Base-by-base conservation (phyloP, 768 basidiomycete genomes). In the Dioszegia aurantiaca region DNA sequence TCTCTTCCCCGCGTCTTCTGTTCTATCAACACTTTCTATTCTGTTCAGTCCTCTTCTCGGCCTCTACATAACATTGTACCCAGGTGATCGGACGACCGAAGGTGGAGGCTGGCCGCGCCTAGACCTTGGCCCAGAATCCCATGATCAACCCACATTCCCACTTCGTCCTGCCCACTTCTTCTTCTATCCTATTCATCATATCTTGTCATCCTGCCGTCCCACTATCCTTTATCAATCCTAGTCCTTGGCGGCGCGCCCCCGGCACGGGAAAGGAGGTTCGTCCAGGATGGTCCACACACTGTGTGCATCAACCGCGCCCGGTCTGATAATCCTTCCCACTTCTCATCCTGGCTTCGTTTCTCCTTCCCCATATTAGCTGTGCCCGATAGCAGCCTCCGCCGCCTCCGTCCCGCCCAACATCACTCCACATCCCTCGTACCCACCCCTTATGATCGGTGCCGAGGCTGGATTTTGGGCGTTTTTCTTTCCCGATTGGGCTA, bases 401-500 rank as follows among this genome's bases (percentile, higher is more conserved):
- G 36, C 40, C 14, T 42, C 40, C 46, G 16, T 9, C 14, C 26
- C 46, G 16, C n/a, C 26, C 27, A 26, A 23, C n/a, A 4, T 17
- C 28, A 6, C 24, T 23, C 28, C 26, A 6, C 46, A 23, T 24
- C 40, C 6, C 23, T 9, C 44, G n/a, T 24, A 23, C 10, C 44
- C 11, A 8, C 31, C 9, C 21, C 23, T 5, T n/a, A 17, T 31
- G 46, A 30, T 47, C 16, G 23, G 46, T 30, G 21, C 27, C 16
- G 16, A 17, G 8, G 6, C 27, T n/a, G 16, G 11, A 27, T 47
- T 47, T 30, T 9, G 8, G 27, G 12, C 27, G 17, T 28, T 47
- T 47, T 47, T 47, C 27, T 47, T 47, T 30, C 46, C 46, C 46
- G 46, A 47, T 47, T 17, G 46, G 46, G 46, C 46, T 4, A 47